A percentile compares a stretch with the other conserved stretches of the same genome.
Conservation (phyloP, 495 filamentous ascomycete genomes). For the Thermochaetoides thermophila region DNA sequence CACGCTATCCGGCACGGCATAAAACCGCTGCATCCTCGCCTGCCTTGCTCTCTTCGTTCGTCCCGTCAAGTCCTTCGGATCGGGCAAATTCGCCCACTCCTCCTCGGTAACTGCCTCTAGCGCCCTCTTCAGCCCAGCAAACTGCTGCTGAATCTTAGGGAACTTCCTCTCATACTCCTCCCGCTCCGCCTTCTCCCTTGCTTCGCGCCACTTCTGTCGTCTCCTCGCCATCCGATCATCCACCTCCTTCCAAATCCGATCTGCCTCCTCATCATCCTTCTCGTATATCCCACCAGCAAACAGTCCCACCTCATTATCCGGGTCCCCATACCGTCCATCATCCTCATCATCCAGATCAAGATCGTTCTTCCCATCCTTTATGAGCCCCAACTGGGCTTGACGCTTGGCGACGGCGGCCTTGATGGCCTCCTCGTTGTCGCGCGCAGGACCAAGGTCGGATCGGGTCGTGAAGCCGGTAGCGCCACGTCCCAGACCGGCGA, state of each 20-base stretch:
- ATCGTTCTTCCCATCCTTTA: too few relatives aligned
- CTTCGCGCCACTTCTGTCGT: conserved; percentile 82
- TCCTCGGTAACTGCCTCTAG: conserved; percentile 82
- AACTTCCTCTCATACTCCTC: conserved; percentile 94
- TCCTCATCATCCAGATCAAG: conserved; percentile 73
- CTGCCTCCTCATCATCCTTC: conserved; percentile 91
- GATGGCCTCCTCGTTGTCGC: conserved; percentile 96
- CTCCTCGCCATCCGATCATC: conserved; percentile 93
- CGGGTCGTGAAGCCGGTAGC: conserved; percentile 96
- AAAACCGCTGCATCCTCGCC: conserved; percentile 71
- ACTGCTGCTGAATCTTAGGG: conserved; percentile 97
- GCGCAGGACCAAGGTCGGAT: conserved; percentile 88
- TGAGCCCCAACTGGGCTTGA: conserved; percentile 64
- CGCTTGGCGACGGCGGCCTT: conserved; percentile 91
- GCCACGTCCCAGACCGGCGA: conserved; percentile 92
- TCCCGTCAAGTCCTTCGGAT: conserved; percentile 91
- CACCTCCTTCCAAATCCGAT: conserved; percentile 85
- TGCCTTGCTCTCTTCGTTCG: conserved; percentile 77
- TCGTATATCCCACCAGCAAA: conserved; percentile 92
- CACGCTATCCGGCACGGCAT: conserved; percentile 94
- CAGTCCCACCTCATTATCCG: conserved; percentile 90
- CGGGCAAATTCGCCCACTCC: conserved; percentile 89
- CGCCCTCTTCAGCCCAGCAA: conserved; percentile 86
- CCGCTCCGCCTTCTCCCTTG: conserved; percentile 76
- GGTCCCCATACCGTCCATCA: conserved; percentile 84